phyloP scores from a whole-genome alignment of 176 grass and related monocot species.

The Poa annua region DNA sequence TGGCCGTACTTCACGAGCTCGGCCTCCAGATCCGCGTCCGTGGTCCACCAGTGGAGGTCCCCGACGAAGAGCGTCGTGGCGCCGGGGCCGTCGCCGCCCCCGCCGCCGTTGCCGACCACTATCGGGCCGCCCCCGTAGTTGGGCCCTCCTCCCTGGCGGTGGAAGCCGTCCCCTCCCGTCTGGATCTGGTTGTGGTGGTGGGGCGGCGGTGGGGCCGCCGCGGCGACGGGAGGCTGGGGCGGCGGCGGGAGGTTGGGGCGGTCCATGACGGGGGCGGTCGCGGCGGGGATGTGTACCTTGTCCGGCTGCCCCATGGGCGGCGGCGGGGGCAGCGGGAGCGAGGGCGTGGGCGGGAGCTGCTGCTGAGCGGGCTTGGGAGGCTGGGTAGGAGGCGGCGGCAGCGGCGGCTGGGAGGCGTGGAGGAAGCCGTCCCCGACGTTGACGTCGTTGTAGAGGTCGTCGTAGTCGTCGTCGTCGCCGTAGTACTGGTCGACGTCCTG shows the following conservation, averaged over 20 bases:
- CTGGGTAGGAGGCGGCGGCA: slow-evolving; percentile 9
- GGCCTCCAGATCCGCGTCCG: slow-evolving; percentile 66
- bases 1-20: slow-evolving; percentile 75
- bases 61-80: slow-evolving; percentile 75
- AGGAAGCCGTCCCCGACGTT: slow-evolving; percentile 76
- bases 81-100: slow-evolving; percentile 49
- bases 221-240: slow-evolving; percentile 19
- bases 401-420: slow-evolving; percentile 36
- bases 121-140: slow-evolving; percentile 46
- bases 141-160: slow-evolving; percentile 52
- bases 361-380: neutral
- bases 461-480: slow-evolving; percentile 84
- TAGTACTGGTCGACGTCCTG: slow-evolving; percentile 79
- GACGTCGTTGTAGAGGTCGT: slow-evolving; percentile 79
- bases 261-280: slow-evolving; percentile 34
- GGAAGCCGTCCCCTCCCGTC: slow-evolving; percentile 50
- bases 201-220: slow-evolving; percentile 24
- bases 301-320: slow-evolving; percentile 37
- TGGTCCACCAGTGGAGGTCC: slow-evolving; percentile 91
- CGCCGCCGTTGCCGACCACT: slow-evolving; percentile 48
- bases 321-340: slow-evolving; percentile 41
- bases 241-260: slow-evolving; percentile 43
- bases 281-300: slow-evolving; percentile 56
- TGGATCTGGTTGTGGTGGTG: slow-evolving; percentile 41
- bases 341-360: neutral